Evolutionary conservation across 257 asterid species (phyloP).

Genomic region (Euphrasia confusa): DNA sequence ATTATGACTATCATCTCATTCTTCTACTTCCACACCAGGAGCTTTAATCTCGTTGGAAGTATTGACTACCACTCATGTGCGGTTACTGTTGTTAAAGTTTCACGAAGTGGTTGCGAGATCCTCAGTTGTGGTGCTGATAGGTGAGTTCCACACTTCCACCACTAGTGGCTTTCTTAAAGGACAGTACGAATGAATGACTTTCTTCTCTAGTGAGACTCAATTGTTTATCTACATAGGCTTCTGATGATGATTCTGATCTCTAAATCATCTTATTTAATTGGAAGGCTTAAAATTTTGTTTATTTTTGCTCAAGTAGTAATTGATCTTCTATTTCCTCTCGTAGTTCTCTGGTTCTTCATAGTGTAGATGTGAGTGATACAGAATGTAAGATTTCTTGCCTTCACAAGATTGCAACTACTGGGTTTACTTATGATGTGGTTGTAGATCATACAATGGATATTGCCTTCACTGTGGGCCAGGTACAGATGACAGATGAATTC

Average conservation of each 20-base stretch:
- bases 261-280: slow-evolving; percentile 12
- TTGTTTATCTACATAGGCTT: slow-evolving; percentile 7
- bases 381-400: slow-evolving; percentile 39
- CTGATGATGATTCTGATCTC: not conserved
- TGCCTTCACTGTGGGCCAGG: slow-evolving; percentile 54
- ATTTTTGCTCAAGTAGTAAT: not conserved
- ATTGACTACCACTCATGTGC: slow-evolving; percentile 50
- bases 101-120: slow-evolving; percentile 43
- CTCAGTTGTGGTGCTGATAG: slow-evolving; percentile 54
- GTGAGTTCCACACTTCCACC: slow-evolving; percentile 34
- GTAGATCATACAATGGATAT: slow-evolving; percentile 36
- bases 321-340: slow-evolving; percentile 26
- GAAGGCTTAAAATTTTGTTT: too few species aligned
- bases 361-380: slow-evolving; percentile 37
- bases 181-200: not conserved
- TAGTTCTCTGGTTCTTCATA: slow-evolving; percentile 55
- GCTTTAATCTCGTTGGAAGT: slow-evolving; percentile 48
- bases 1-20: slow-evolving; percentile 17
- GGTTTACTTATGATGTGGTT: slow-evolving; percentile 43
- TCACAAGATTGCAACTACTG: slow-evolving; percentile 35
- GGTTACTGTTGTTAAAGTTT: slow-evolving; percentile 46
- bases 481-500: slow-evolving; percentile 24
- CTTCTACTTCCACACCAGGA: slow-evolving; percentile 33
- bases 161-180: slow-evolving; percentile 4
- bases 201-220: slow-evolving; percentile 2